Conservation (phyloP, 2,329 filamentous ascomycete genomes). For the Monascus ruber region DNA sequence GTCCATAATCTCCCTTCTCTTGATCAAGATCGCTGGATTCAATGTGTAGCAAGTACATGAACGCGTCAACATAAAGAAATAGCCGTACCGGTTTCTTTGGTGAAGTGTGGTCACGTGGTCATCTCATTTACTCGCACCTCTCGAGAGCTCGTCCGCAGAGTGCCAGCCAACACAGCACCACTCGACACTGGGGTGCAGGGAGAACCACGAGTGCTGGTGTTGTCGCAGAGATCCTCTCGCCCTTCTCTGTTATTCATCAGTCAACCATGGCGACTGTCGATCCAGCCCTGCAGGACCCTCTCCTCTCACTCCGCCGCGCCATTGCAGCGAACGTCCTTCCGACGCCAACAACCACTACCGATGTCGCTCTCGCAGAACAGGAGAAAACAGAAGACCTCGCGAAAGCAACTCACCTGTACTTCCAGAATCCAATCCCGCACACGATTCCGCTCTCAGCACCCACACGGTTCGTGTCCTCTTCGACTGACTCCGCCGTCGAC, state of each 20-base stretch:
- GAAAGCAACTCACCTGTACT: conserved; percentile 66
- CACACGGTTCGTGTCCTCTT: conserved; percentile 79
- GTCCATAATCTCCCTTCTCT: no score
- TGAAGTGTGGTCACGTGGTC: no score
- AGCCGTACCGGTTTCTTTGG: no score
- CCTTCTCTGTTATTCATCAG: background rate
- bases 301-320: conserved; percentile 71
- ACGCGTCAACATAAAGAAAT: no score
- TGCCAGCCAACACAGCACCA: no score
- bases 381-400: conserved; percentile 54
- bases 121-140: no score
- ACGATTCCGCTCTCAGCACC: conserved; percentile 58
- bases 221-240: background rate
- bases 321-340: conserved; percentile 62
- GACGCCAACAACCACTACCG: conserved; percentile 60
- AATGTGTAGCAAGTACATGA: no score
- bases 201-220: background rate
- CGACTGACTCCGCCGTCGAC: conserved; percentile 57
- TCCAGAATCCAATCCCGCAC: conserved; percentile 50
- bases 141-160: no score
- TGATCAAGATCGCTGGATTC: no score
- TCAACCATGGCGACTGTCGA: conserved; percentile 47
- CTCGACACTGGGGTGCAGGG: background rate
- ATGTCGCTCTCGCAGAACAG: conserved; percentile 42
- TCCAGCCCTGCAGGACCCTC: conserved; percentile 51